phyloP scores from a whole-genome alignment of 73 alveolate genomes.

The Paramecium sonneborni region DNA sequence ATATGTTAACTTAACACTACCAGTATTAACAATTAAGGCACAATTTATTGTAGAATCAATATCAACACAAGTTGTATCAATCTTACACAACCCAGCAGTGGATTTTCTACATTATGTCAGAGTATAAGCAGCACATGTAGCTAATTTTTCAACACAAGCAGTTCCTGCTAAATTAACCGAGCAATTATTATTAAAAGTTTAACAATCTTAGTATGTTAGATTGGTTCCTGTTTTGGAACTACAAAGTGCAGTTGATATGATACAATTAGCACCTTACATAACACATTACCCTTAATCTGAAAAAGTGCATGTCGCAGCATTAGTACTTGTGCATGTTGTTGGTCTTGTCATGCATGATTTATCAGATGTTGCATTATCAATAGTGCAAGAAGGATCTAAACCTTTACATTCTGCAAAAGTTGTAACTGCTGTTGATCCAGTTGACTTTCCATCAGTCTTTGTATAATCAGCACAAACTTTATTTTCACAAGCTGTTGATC shows the following conservation, averaged over 20 bases:
- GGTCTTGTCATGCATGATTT: background rate
- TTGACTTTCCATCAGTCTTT: background rate
- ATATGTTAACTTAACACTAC: background rate
- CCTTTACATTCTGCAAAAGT: background rate
- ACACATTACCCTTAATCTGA: no score
- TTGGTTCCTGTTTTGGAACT: no score
- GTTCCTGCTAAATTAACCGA: background rate
- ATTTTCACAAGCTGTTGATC: background rate
- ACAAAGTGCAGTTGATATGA: no score
- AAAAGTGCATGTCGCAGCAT: no score
- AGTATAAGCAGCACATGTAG: background rate
- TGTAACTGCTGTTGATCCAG: background rate
- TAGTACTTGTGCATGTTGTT: background rate
- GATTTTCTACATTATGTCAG: background rate
- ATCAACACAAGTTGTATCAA: background rate
- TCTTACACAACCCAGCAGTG: background rate
- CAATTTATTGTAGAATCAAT: background rate
- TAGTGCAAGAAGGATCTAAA: background rate
- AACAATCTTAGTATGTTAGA: background rate
- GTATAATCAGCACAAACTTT: background rate
- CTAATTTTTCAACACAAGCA: background rate
- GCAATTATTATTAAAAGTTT: background rate
- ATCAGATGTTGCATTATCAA: background rate
- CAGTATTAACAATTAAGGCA: background rate
- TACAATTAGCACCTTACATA: no score